Evolutionary conservation across 441 rosid species (phyloP).

Genomic region (Pelargonium australe): DNA sequence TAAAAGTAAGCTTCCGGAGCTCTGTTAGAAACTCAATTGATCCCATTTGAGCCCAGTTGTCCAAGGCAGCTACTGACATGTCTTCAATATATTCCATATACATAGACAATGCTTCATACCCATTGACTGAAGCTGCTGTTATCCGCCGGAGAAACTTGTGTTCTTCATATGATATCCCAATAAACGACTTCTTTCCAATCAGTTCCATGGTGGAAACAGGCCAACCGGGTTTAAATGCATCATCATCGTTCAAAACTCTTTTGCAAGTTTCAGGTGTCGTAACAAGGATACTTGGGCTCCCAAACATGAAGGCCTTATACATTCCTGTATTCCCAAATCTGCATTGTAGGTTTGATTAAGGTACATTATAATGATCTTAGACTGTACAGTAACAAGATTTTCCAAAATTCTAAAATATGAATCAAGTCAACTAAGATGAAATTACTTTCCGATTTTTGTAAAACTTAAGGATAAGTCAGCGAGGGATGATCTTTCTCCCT

Average conservation of each 20-base stretch:
- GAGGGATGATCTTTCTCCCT: no score
- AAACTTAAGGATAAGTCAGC: no score
- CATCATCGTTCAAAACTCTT: constrained; percentile 58
- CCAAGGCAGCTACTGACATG: constrained; percentile 41
- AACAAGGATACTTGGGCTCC: constrained; percentile 67
- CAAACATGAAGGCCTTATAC: constrained; percentile 82
- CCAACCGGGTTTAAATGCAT: constrained; percentile 77
- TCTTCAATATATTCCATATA: constrained; percentile 67
- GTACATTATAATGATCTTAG: no score
- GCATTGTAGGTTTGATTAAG: constrained; percentile 14
- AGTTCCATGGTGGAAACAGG: constrained; percentile 57
- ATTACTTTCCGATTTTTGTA: no score
- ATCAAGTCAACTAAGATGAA: no score
- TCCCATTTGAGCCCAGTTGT: constrained; percentile 63
- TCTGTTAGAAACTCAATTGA: constrained; percentile 57
- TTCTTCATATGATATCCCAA: constrained; percentile 58
- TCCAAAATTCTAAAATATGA: no score
- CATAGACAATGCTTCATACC: constrained; percentile 60
- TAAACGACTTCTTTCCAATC: constrained; percentile 71
- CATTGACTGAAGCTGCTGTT: constrained; percentile 75
- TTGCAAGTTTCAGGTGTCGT: constrained; percentile 59
- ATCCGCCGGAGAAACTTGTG: constrained; percentile 76
- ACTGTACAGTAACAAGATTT: no score
- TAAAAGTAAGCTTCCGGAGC: constrained; percentile 67
- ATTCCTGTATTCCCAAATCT: constrained; percentile 58